Percentiles rank a stretch among this genome's conserved stretches.
These are phyloP conservation scores for Anethum foeniculum DNA, from an alignment of 140 eudicot genomes.

Conservation along the genomic window DNA sequence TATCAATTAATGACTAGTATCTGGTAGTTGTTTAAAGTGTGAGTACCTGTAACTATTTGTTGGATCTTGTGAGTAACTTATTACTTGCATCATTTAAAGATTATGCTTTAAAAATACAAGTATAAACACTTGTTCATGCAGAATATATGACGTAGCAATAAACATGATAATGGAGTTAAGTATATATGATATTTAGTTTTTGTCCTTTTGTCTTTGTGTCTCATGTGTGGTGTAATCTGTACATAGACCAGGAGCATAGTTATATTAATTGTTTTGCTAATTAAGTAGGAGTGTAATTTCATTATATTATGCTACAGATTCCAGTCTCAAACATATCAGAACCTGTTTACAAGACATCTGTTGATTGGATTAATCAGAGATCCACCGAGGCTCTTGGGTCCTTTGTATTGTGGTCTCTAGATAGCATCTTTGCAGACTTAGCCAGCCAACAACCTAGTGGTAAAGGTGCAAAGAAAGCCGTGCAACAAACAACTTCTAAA, in stretches of 20 bases:
- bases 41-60: neutral
- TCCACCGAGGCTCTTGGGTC: slow-evolving; percentile 64
- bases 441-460: slow-evolving; percentile 53
- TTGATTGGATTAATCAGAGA: slow-evolving; percentile 73
- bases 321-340: slow-evolving; percentile 68
- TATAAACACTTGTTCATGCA: neutral
- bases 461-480: slow-evolving; percentile 70
- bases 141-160: neutral
- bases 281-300: neutral
- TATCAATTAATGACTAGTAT: neutral
- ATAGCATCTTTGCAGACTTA: slow-evolving; percentile 61
- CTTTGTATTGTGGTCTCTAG: slow-evolving; percentile 68
- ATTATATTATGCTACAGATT: slow-evolving; percentile 30
- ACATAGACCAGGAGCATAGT: neutral
- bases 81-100: neutral
- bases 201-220: neutral
- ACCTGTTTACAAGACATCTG: slow-evolving; percentile 84
- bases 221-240: neutral
- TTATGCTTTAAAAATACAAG: neutral
- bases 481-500: slow-evolving; percentile 57
- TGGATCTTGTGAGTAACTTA: neutral
- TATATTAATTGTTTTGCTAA: neutral
- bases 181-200: neutral
- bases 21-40: neutral
- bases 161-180: neutral